Base-by-base conservation (phyloP, 2,329 filamentous ascomycete species). In the Aspergillus pseudoviridinutans region DNA sequence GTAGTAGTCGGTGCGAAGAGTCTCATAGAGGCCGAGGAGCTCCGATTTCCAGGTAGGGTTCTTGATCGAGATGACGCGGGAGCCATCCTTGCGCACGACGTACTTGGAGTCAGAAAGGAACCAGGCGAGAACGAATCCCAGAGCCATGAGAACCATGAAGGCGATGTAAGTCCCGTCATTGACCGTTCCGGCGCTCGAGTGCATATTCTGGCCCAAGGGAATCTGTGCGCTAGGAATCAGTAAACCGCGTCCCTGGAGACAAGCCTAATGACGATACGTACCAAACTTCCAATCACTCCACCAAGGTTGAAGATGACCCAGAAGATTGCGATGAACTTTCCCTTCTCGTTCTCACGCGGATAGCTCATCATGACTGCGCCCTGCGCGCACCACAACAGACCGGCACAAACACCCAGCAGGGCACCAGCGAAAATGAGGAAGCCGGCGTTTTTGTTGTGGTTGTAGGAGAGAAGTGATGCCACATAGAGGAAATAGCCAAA, bases 301-400 rank as follows among this genome's bases (percentile, higher is more conserved):
- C 92, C 92, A 58, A 92, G 75, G 76, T 96, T 96, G 82, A 96
- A 97, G 68, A 97, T 95, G 73, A 92, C 87, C 92, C 92, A 96
- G 78, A 96, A 96, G 79, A 86, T 87, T 59, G 89, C 89, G 72
- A 96, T 96, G 74, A 92, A 96, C 58, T 87, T 87, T 49, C 92
- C 92, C 80, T 96, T 96, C 62, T 85, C 84, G 35, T 84, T 75
- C 76, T 96, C 92, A 22, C 84, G 80, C 1, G 92, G 92, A 73
- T 96, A 96, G 44, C 89, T 87, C 85, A 96, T 93, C 78, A 82
- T 81, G 50, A 82, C 75, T 1, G 79, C 76, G 49, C 79, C 79
- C 62, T 82, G 79, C 1, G 79, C 79, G 56, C 76, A 78, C 80
- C 80, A 82, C 44, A 82, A 64, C 53, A 80, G 69, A 60, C 77